phyloP scores from a whole-genome alignment of 164 flowering plant species.

The Sextonia rubra region DNA sequence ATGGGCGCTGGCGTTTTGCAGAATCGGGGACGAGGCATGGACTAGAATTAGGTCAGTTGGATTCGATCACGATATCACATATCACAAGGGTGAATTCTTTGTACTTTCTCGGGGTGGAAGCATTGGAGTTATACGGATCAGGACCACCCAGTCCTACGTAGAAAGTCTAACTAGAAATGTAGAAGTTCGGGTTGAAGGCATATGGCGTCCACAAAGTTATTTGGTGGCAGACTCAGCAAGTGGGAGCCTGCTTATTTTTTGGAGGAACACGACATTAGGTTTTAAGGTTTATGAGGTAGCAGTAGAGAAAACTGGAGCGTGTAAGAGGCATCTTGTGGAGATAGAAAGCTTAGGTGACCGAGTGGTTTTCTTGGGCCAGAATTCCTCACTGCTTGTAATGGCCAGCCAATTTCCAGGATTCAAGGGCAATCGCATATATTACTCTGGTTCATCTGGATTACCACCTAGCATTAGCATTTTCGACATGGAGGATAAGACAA shows the following conservation, averaged over 20 bases:
- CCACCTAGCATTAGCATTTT: conserved; percentile 13
- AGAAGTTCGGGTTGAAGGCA: conserved; percentile 20
- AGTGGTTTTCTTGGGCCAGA: conserved; percentile 64
- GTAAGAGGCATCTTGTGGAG: conserved; percentile 18
- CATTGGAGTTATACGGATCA: conserved; percentile 28
- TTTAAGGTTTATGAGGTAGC: conserved; percentile 56
- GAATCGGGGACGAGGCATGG: conserved; percentile 47
- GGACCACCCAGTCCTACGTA: conserved; percentile 9
- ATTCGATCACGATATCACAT: conserved; percentile 61
- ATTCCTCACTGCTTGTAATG: conserved; percentile 47
- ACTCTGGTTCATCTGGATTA: conserved; percentile 4
- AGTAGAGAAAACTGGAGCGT: conserved; percentile 22
- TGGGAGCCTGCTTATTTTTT: conserved; percentile 45
- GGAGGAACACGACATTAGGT: conserved; percentile 35
- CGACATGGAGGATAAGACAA: conserved; percentile 10
- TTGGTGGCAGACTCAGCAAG: conserved; percentile 52
- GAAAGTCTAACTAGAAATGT: conserved; percentile 20
- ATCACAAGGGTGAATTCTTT: conserved; percentile 41
- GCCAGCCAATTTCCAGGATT: conserved; percentile 39
- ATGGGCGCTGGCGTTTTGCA: conserved; percentile 59
- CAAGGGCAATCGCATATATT: conserved; percentile 54
- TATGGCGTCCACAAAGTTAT: conserved; percentile 64
- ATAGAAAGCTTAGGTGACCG: conserved; percentile 45
- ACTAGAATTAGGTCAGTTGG: conserved; percentile 28
- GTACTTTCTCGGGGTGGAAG: conserved; percentile 62